Percentiles rank a stretch among this genome's conserved stretches.
phyloP scores from a whole-genome alignment of 352 stramenopile species.

The Plasmopara muralis region DNA sequence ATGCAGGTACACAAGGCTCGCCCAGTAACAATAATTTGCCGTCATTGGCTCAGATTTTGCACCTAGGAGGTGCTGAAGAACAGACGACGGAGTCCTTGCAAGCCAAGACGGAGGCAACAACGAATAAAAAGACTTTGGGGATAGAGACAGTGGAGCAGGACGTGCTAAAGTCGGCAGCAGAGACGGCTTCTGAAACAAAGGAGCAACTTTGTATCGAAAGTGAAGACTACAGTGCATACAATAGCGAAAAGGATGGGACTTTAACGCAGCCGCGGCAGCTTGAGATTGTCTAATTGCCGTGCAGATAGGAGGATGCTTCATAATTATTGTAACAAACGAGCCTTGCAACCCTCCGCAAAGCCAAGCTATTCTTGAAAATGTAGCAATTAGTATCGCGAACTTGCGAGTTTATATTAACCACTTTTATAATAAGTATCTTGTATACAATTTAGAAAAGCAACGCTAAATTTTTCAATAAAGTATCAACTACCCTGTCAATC shows the following conservation, averaged over 20 bases:
- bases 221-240: neutral
- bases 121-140: neutral
- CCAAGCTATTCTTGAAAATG: neutral
- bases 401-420: neutral
- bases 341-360: too few species aligned
- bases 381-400: conserved; percentile 9
- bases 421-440: too few species aligned
- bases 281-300: conserved; percentile 15
- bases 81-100: neutral
- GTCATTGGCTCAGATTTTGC: conserved; percentile 64
- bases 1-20: conserved; percentile 21
- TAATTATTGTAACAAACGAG: conserved; percentile 32
- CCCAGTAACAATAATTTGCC: conserved; percentile 44
- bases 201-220: neutral
- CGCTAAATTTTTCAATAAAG: too few species aligned
- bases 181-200: neutral
- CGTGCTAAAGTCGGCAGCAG: neutral
- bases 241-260: conserved; percentile 5
- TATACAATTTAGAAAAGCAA: too few species aligned
- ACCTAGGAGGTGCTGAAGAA: conserved; percentile 39
- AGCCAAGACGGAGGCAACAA: neutral
- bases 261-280: conserved; percentile 18
- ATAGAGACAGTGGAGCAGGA: neutral
- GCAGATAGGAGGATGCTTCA: conserved; percentile 1
- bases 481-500: too few species aligned